Base-by-base conservation (phyloP, 2,329 filamentous ascomycete genomes). In the Colletotrichum acutatum region DNA sequence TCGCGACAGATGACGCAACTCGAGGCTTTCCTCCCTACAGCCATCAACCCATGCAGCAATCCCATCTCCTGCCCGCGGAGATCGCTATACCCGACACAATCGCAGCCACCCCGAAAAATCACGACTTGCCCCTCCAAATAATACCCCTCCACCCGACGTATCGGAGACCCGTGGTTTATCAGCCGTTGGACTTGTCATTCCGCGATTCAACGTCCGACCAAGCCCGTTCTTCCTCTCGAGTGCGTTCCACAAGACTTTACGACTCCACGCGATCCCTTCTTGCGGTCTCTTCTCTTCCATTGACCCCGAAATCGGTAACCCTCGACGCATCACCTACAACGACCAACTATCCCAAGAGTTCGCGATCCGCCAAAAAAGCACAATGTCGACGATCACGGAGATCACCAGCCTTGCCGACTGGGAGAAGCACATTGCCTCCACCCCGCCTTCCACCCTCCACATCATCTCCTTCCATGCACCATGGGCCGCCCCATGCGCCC, bases 401-500 rank as follows among this genome's bases (percentile, higher is more conserved):
- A 92, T 98, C 83, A 89, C 90, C 77, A 91, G 89, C 78, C 90
- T 95, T 78, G 85, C 88, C 77, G 91, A 91, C 78, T 98, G 97
- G 91, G 87, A 91, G 76, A 85, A 90, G 76, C 88, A 93, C 80
- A 86, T 94, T 75, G 86, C 88, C 75, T 87, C 90, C 54, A 87
- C 95, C 16, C 90, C 94, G 12, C 80, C 92, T 2, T 89, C 91
- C 19, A 90, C 93, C 19, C 90, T 98, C 73, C 88, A 96, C 75
- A 88, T 98, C 79, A 90, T 97, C 80, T 98, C 95, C 82, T 99
- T 99, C 88, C 94, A 98, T 83, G 95, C 97, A 24, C 94, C 95
- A 76, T 99, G 97, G 97, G 97, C 97, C 34, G 95, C 95, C 72
- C 97, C 97, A 58, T 98, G 97, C 87, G 92, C 94, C 75, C 95